These are phyloP conservation scores for Podospora australis DNA, from an alignment of 495 filamentous ascomycete species.

Conservation along the genomic window DNA sequence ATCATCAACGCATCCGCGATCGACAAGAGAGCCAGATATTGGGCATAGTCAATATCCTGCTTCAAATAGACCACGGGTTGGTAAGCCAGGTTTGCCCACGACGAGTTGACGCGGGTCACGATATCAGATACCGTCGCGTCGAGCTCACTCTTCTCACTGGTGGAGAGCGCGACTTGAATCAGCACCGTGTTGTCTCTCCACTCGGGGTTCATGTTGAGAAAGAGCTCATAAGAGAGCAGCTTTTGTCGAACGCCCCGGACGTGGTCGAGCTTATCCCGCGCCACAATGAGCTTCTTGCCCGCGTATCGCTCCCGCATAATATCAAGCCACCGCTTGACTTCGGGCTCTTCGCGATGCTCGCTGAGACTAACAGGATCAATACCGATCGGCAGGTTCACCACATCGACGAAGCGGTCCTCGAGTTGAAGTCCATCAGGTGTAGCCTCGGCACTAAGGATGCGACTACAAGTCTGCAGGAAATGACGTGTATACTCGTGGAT, in stretches of 20 bases:
- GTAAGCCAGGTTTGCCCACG: conserved; percentile 79
- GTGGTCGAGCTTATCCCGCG: conserved; percentile 85
- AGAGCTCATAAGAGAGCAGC: conserved; percentile 84
- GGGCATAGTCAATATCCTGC: conserved; percentile 83
- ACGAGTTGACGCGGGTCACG: conserved; percentile 84
- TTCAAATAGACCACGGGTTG: conserved; percentile 90
- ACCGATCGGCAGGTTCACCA: conserved; percentile 67
- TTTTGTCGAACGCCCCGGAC: conserved; percentile 89
- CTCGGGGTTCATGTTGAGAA: conserved; percentile 85
- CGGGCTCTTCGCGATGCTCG: conserved; percentile 60
- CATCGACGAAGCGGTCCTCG: conserved; percentile 88
- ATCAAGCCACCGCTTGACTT: conserved; percentile 70
- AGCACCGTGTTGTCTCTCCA: conserved; percentile 82
- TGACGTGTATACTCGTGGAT: conserved; percentile 87
- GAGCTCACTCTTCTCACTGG: conserved; percentile 76
- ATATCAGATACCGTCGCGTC: conserved; percentile 86
- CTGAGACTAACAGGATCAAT: conserved; percentile 75
- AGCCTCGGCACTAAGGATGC: conserved; percentile 77
- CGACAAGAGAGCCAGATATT: conserved; percentile 82
- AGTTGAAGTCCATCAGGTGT: conserved; percentile 80
- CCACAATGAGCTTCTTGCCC: conserved; percentile 83
- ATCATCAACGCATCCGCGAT: conserved; percentile 89
- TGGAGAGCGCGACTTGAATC: conserved; percentile 87
- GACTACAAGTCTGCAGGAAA: conserved; percentile 89
- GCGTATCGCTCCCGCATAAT: conserved; percentile 72